Evolutionary conservation across 164 flowering plant genomes (phyloP).

Genomic region (Nelumbo lutea): DNA sequence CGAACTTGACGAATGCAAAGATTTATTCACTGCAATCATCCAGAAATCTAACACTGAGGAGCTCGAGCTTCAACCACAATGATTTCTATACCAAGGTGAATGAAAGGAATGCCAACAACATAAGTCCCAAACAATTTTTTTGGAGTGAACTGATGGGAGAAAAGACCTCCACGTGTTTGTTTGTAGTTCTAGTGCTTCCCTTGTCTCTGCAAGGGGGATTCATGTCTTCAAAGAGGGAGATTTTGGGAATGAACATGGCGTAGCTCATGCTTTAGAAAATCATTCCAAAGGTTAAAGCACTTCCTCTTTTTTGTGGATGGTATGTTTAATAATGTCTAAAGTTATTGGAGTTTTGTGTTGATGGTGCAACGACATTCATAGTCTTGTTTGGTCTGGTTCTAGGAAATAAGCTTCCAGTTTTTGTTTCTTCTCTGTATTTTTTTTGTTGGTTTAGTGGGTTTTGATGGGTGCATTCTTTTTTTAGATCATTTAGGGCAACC

Average conservation of each 20-base stretch:
- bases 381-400: constrained; percentile 16
- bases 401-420: background rate
- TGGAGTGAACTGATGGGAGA: constrained; percentile 43
- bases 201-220: constrained; percentile 83
- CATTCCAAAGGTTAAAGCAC: constrained; percentile 46
- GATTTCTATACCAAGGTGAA: constrained; percentile 74
- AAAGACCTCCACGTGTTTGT: constrained; percentile 96
- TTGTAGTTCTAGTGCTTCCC: constrained; percentile 95
- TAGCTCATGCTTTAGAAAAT: constrained; percentile 13
- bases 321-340: background rate
- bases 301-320: background rate
- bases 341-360: background rate
- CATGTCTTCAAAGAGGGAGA: constrained; percentile 63
- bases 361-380: constrained; percentile 14
- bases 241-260: constrained; percentile 33
- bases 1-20: constrained; percentile 82
- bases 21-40: constrained; percentile 85
- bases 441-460: constrained; percentile 10
- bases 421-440: constrained; percentile 3
- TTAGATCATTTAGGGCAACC: constrained; percentile 5
- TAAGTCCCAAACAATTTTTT: constrained; percentile 62
- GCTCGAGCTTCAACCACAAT: constrained; percentile 78
- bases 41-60: constrained; percentile 75
- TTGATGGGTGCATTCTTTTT: background rate
- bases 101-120: constrained; percentile 38